Conservation (phyloP, 352 stramenopile genomes). For the Phytopythium delawarense region DNA sequence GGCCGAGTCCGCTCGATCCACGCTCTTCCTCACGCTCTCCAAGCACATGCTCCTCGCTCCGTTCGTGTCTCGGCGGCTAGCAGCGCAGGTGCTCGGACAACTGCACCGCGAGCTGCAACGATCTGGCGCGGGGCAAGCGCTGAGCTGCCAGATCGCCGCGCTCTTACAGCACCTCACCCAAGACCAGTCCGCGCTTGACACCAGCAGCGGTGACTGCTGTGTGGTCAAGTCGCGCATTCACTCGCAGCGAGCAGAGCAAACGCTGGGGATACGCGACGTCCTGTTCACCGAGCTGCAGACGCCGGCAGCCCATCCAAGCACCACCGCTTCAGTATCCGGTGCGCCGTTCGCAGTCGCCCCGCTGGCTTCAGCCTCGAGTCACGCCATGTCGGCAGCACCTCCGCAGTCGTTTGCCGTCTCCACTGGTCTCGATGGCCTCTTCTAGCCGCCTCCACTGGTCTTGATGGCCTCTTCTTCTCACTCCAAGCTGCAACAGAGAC, state of each 20-base stretch:
- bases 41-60: constrained; percentile 57
- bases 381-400: not conserved
- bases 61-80: constrained; percentile 40
- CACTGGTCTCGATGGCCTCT: not conserved
- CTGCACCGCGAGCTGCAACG: constrained; percentile 30
- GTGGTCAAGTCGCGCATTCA: constrained; percentile 30
- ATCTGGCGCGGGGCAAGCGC: constrained; percentile 10
- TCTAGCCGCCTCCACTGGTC: not conserved
- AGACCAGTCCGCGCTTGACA: not conserved
- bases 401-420: not conserved
- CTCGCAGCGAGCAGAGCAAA: constrained; percentile 23
- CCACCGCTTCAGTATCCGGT: not conserved
- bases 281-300: constrained; percentile 16
- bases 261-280: constrained; percentile 33
- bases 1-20: not conserved
- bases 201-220: constrained; percentile 7
- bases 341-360: not conserved
- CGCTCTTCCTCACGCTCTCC: constrained; percentile 38
- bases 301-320: not conserved
- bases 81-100: constrained; percentile 31
- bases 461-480: not conserved
- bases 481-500: not conserved
- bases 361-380: not conserved
- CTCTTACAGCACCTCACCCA: constrained; percentile 32
- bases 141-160: constrained; percentile 31